Conservation (phyloP, 1,139 yeast species). For the Kurtzmaniella quercitrusa region DNA sequence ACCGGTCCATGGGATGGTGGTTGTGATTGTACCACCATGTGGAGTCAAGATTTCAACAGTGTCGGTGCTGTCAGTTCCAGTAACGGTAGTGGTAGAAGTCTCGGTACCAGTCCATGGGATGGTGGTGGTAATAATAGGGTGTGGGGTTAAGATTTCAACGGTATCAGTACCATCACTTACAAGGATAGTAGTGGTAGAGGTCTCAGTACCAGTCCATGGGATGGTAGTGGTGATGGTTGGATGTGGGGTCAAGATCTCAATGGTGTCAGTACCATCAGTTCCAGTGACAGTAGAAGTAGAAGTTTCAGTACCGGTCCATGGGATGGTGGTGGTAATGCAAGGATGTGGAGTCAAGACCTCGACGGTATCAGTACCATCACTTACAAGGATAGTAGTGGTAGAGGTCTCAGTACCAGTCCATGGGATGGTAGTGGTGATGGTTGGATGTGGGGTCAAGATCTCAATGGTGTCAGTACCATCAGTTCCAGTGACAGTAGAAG, state of each 20-base stretch:
- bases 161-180: not conserved
- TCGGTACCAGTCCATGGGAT: constrained; percentile 8
- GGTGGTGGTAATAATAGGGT: not conserved
- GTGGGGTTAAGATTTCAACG: not conserved
- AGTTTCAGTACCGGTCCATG: constrained; percentile 7
- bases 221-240: not conserved
- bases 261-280: not conserved
- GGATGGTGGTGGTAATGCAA: constrained; percentile 6
- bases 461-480: not conserved
- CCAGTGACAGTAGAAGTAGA: not conserved
- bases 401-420: constrained; percentile 8
- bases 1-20: constrained; percentile 4
- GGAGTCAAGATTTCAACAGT: constrained; percentile 10
- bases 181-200: not conserved
- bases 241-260: not conserved
- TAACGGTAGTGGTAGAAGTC: constrained; percentile 5
- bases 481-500: not conserved
- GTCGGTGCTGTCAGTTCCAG: constrained; percentile 5
- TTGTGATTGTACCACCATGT: constrained; percentile 6
- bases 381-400: constrained; percentile 3
- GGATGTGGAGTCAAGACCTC: constrained; percentile 12
- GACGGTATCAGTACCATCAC: constrained; percentile 1
- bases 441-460: not conserved
- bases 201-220: not conserved
- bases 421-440: not conserved